A percentile compares a stretch with the other conserved stretches of the same genome.
Conservation (phyloP, 2,329 filamentous ascomycete genomes). For the Madurella mycetomatis region DNA sequence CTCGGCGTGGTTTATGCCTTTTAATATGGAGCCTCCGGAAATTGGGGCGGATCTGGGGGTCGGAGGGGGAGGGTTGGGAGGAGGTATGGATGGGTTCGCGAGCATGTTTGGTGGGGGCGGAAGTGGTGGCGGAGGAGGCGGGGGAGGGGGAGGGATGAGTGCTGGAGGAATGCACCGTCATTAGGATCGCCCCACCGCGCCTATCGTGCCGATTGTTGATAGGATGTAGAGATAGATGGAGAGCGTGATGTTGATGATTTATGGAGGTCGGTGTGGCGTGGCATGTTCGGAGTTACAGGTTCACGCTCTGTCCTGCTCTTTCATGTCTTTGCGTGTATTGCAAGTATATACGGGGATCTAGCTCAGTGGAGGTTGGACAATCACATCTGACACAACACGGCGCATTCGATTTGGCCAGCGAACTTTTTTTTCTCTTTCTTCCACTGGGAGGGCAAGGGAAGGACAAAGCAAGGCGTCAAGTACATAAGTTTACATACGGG, state of each 20-base stretch:
- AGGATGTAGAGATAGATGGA: too few species aligned
- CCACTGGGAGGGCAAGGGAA: background rate
- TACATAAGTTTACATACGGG: background rate
- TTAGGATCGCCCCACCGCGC: too few species aligned
- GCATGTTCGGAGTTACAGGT: too few species aligned
- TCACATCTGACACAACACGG: too few species aligned
- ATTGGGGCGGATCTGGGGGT: constrained; percentile 45
- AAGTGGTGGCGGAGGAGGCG: constrained; percentile 27
- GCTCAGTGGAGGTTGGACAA: too few species aligned
- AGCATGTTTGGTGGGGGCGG: constrained; percentile 43
- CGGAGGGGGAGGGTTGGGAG: constrained; percentile 35
- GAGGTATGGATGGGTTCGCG: constrained; percentile 46
- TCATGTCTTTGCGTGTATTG: background rate
- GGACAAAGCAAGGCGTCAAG: background rate
- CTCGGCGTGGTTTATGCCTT: constrained; percentile 87
- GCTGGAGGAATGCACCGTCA: too few species aligned
- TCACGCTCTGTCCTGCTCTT: background rate
- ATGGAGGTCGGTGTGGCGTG: too few species aligned
- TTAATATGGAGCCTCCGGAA: constrained; percentile 79
- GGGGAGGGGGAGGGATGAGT: background rate
- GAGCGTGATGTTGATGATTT: too few species aligned
- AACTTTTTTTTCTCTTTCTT: background rate
- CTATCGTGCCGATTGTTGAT: too few species aligned
- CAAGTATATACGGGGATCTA: too few species aligned
- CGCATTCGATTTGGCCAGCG: background rate